Conservation (phyloP, 331 rosid genomes). For the Erythrophleum ivorense region DNA sequence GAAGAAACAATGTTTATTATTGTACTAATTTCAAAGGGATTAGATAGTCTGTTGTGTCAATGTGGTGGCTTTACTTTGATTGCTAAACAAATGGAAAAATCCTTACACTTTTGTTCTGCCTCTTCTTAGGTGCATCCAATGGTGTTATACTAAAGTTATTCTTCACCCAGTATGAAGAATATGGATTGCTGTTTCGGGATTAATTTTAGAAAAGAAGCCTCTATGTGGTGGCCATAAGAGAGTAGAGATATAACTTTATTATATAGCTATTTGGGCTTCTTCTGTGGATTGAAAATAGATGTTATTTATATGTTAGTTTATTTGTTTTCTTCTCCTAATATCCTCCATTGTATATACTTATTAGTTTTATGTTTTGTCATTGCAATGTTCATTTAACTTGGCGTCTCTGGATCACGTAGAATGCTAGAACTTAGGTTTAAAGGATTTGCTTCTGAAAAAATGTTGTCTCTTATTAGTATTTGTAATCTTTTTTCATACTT, state of each 20-base stretch:
- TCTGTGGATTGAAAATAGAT: not conserved
- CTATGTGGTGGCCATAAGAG: constrained; percentile 1
- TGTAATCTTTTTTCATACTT: not conserved
- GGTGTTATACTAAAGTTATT: constrained; percentile 13
- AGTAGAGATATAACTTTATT: constrained; percentile 16
- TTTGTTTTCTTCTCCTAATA: constrained; percentile 33
- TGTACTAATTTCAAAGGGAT: constrained; percentile 11
- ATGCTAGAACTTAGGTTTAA: too few species aligned
- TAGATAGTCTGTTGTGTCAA: constrained; percentile 12
- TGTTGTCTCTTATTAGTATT: too few species aligned
- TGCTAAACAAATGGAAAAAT: constrained; percentile 17
- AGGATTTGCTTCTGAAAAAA: too few species aligned
- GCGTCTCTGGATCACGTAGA: too few species aligned
- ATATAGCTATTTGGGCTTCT: constrained; percentile 16
- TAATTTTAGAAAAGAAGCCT: constrained; percentile 27
- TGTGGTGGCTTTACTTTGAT: constrained; percentile 8
- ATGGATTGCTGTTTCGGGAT: constrained; percentile 13
- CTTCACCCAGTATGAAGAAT: constrained; percentile 20
- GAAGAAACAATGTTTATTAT: constrained; percentile 10
- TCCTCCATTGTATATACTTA: constrained; percentile 19
- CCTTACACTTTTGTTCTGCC: constrained; percentile 9
- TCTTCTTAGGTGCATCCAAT: constrained; percentile 12
- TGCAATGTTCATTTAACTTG: constrained; percentile 40
- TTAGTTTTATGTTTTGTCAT: constrained; percentile 39
- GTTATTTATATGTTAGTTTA: constrained; percentile 2